Evolutionary conservation across 306 rosid species (phyloP).

Genomic region (Fragaria nilgerrensis): DNA sequence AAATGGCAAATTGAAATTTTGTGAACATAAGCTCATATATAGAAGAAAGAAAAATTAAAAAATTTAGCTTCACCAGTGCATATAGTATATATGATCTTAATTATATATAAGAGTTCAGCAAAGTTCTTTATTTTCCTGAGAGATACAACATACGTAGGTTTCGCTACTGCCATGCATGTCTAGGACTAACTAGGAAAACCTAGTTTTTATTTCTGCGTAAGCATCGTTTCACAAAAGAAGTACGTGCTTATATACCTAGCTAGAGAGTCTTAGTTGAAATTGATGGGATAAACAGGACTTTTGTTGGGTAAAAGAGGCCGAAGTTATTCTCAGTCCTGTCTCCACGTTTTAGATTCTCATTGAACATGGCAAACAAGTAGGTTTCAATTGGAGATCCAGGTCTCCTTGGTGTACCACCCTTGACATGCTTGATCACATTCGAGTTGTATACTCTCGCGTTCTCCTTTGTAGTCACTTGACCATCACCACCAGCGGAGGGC

Average conservation of each 20-base stretch:
- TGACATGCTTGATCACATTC: constrained; percentile 24
- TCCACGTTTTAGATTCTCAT: constrained; percentile 11
- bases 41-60: no score
- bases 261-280: constrained; percentile 1
- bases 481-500: not conserved
- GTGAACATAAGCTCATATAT: no score
- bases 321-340: not conserved
- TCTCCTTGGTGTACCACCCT: constrained; percentile 10
- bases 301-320: constrained; percentile 29
- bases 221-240: no score
- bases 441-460: not conserved
- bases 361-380: constrained; percentile 18
- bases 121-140: no score
- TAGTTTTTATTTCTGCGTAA: no score
- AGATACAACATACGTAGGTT: no score
- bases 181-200: no score
- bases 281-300: constrained; percentile 1
- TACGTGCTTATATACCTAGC: not conserved
- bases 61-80: no score
- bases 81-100: no score
- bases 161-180: no score
- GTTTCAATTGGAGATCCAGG: not conserved
- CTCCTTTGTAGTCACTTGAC: not conserved
- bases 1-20: no score
- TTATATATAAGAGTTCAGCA: no score